phyloP scores from a whole-genome alignment of 2,329 filamentous ascomycete genomes.

The Stagonosporopsis tanaceti region DNA sequence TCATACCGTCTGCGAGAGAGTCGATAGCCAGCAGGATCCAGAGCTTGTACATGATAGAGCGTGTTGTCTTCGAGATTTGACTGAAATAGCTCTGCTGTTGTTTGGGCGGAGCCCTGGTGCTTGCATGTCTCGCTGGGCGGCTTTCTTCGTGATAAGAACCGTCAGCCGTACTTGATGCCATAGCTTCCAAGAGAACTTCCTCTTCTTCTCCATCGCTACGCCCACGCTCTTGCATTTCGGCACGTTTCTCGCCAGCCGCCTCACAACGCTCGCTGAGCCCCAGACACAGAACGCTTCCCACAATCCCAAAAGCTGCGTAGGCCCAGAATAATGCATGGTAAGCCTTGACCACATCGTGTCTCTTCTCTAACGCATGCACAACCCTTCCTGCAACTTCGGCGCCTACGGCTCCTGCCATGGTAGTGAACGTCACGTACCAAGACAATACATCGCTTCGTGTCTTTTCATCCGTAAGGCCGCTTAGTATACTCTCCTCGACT shows the following conservation, averaged over 20 bases:
- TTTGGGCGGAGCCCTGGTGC: constrained; percentile 23
- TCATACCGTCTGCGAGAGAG: constrained; percentile 70
- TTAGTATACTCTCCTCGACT: constrained; percentile 48
- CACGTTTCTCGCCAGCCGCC: constrained; percentile 40
- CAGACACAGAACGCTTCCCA: constrained; percentile 51
- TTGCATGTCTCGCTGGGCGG: constrained; percentile 18
- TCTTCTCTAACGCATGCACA: constrained; percentile 49
- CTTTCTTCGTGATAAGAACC: constrained; percentile 40
- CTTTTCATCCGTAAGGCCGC: constrained; percentile 46
- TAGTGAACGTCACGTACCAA: constrained; percentile 51
- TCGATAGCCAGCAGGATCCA: constrained; percentile 72
- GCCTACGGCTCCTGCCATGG: constrained; percentile 47
- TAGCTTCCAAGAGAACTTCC: constrained; percentile 44
- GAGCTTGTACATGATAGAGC: constrained; percentile 67
- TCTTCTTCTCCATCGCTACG: constrained; percentile 39
- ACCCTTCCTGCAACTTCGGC: constrained; percentile 50
- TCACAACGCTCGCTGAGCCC: constrained; percentile 54
- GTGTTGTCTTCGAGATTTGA: constrained; percentile 65
- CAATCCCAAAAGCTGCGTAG: constrained; percentile 53
- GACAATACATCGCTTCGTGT: constrained; percentile 49
- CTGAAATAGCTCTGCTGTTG: constrained; percentile 52
- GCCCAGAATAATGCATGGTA: constrained; percentile 54
- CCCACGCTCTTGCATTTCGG: constrained; percentile 36
- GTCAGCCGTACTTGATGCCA: constrained; percentile 44
- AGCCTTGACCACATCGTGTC: constrained; percentile 48